Evolutionary conservation across 176 grass and related monocot species (phyloP), one percentile per base, ranked within the genome.

Genomic region (Oryza glumipatula): DNA sequence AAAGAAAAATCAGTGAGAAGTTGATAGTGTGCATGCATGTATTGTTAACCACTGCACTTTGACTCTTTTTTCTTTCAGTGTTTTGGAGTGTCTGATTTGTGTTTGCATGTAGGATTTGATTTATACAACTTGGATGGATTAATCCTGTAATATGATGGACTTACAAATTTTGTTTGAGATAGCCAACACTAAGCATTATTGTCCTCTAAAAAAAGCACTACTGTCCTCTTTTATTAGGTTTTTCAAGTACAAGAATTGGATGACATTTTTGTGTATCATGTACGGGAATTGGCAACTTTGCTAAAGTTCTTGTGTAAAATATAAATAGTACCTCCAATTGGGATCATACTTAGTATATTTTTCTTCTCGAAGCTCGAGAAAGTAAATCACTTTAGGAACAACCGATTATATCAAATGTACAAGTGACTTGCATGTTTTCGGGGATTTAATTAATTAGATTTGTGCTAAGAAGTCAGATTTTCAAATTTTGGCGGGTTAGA

Each of bases 401-500:
- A 63, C 49, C 68, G 49, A 74, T 51, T 90, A 52, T 85, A 80
- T 70, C 70, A 68, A 75, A 65, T 90, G 16, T 44, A 75, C 74
- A 83, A 45, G 84, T 68, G 84, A 39, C 63, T 54, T 4, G 48
- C 89, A 75, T 24, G 84, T 87, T 87, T 90, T 77, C 49, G 0
- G 84, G 84, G 80, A 80, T 70, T 83, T 83, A 80, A 90, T 67
- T 72, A 26, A 90, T 67, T 72, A 26, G 68, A 79, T 86, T 83
- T 90, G 63, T 33, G 72, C 54, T 79, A 74, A 69, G 21, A 65
- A 87, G 13, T 77, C n/a, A 9, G n/a, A 52, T 71, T 87, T 90
- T 87, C 84, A 84, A 90, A 90, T 76, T 85, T 90, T 90, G 84
- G 80, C 70, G 80, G 80, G 84, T 87, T 49, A 49, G 75, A 61